phyloP scores from a whole-genome alignment of 2,329 filamentous ascomycete species.

The Claviceps humidiphila region DNA sequence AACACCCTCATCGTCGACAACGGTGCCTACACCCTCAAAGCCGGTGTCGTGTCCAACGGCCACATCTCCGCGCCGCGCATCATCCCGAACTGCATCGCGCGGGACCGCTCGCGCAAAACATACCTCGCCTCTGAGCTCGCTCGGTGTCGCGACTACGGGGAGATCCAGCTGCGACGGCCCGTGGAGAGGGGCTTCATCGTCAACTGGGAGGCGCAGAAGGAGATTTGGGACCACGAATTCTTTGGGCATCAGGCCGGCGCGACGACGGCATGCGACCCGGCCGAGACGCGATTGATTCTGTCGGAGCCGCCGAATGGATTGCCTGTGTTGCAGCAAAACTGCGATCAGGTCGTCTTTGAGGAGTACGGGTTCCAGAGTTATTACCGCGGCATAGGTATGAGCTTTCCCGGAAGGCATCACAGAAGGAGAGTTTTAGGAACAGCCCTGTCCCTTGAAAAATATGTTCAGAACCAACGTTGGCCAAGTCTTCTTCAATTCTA shows the following conservation, averaged over 20 bases:
- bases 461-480: too few species aligned
- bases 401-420: too few species aligned
- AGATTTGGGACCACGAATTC: conserved; percentile 88
- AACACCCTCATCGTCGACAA: conserved; percentile 85
- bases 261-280: conserved; percentile 55
- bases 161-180: conserved; percentile 73
- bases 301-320: conserved; percentile 78
- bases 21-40: conserved; percentile 83
- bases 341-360: conserved; percentile 94
- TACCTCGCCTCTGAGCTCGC: conserved; percentile 72
- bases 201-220: conserved; percentile 91
- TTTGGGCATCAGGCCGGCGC: conserved; percentile 42
- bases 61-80: conserved; percentile 45
- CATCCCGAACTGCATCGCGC: conserved; percentile 81
- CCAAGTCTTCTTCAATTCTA: too few species aligned
- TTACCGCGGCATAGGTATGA: conserved; percentile 55
- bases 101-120: conserved; percentile 63
- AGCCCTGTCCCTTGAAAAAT: too few species aligned
- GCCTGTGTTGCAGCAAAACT: conserved; percentile 70
- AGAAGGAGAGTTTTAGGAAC: too few species aligned
- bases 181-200: conserved; percentile 92
- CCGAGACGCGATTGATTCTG: conserved; percentile 70
- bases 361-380: conserved; percentile 90
- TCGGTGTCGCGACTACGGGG: conserved; percentile 75
- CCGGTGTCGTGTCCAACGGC: conserved; percentile 52